Evolutionary conservation across 352 stramenopile genomes (phyloP).

Genomic region (Globisporangium okanoganense): DNA sequence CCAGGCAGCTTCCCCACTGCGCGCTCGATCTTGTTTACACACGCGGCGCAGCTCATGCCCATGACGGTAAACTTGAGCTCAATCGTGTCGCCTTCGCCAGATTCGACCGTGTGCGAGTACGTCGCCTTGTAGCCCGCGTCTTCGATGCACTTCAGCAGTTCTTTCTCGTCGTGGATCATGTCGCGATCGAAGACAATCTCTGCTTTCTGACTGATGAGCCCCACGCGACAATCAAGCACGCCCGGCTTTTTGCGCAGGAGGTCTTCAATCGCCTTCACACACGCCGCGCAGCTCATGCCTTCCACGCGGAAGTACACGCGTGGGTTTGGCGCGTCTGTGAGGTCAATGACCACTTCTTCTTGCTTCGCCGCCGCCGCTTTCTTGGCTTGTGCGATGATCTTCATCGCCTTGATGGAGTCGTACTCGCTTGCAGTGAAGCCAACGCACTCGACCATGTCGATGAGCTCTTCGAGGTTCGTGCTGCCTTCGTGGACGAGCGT

Average conservation of each 20-base stretch:
- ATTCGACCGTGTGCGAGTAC: constrained; percentile 74
- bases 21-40: constrained; percentile 64
- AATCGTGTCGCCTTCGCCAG: constrained; percentile 71
- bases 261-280: constrained; percentile 86
- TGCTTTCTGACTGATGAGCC: constrained; percentile 83
- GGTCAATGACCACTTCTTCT: constrained; percentile 28
- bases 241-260: constrained; percentile 53
- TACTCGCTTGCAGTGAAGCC: constrained; percentile 59
- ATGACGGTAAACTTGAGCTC: constrained; percentile 76
- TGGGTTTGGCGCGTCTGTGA: constrained; percentile 42
- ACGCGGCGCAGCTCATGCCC: constrained; percentile 61
- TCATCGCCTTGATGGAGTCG: constrained; percentile 47
- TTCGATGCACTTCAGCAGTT: constrained; percentile 59
- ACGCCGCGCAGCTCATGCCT: constrained; percentile 86
- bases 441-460: constrained; percentile 79
- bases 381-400: constrained; percentile 45
- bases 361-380: constrained; percentile 24
- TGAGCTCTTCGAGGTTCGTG: constrained; percentile 52
- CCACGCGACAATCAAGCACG: constrained; percentile 76
- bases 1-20: constrained; percentile 59
- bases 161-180: constrained; percentile 51
- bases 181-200: constrained; percentile 80
- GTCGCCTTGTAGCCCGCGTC: constrained; percentile 76
- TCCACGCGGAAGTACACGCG: constrained; percentile 79
- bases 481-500: constrained; percentile 41